Percentiles rank a stretch among this genome's conserved stretches.
Conservation (phyloP, 352 stramenopile species). For the Thraustotheca clavata region DNA sequence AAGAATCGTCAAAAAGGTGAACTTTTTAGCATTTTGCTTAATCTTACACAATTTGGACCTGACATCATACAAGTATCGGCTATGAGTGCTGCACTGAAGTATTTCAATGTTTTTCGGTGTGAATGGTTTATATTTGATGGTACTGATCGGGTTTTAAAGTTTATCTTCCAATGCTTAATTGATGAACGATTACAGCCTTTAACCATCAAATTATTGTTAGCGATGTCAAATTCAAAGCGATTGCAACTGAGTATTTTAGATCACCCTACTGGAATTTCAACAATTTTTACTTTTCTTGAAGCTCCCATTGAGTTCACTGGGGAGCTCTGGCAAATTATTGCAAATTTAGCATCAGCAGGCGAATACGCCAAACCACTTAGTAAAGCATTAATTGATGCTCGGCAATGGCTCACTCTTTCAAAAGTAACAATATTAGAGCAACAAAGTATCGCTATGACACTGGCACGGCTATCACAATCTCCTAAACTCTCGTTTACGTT, state of each 20-base stretch:
- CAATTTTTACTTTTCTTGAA: not conserved
- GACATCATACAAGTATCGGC: not conserved
- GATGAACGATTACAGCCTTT: not conserved
- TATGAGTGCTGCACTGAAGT: not conserved
- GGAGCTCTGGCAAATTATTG: not conserved
- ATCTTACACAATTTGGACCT: not conserved
- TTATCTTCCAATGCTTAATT: not conserved
- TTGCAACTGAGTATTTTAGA: not conserved
- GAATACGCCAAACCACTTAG: no score
- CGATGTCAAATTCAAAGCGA: not conserved
- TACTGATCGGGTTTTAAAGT: not conserved
- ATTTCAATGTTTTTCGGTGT: not conserved
- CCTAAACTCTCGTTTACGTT: no score
- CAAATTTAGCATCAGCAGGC: not conserved
- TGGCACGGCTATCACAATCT: no score
- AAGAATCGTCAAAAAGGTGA: not conserved
- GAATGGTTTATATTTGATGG: not conserved
- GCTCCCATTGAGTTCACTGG: not conserved
- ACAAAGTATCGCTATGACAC: no score
- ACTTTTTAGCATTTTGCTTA: not conserved
- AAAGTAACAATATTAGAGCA: no score
- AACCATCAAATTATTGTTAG: not conserved
- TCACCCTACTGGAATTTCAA: not conserved
- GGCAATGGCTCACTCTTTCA: no score
- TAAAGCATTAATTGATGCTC: no score